Evolutionary conservation across 2,329 filamentous ascomycete genomes (phyloP), one percentile per base, ranked within the genome.

Genomic region (Elsinoe arachidis): DNA sequence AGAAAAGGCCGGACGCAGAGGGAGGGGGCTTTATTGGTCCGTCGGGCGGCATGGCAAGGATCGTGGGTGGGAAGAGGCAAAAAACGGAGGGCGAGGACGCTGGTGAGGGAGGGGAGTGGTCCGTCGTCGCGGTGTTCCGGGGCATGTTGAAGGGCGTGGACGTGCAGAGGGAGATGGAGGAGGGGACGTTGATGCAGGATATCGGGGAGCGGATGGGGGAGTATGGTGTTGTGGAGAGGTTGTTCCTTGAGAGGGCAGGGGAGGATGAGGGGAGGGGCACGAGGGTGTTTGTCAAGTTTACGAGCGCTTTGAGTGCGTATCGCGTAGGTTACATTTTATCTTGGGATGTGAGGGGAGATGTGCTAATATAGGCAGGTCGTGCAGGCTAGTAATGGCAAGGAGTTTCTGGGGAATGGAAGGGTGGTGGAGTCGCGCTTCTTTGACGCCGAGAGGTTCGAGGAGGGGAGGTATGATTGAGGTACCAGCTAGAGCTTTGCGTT

Each of bases 171-270:
- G 92, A 96, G 70, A 82, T 96, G 51, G 81, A 85, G 59, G 74
- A 78, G 11, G 79, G 82, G 34, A 79, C 79, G 56, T 74, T 99
- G 53, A 85, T 92, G 64, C 92, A 97, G 73, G 91, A 96, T 70
- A 96, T 99, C 71, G 93, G 93, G 5, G 89, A 96, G 67, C 89
- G 95, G 68, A 96, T 95, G 71, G 85, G 85, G 52, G 83, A 89
- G 62, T 71, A 65, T 59, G 69, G 69, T 4, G 64, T 63, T 82
- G 67, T 70, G 6, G 70, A 72, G 59, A 60, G 69, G 19, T 47
- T 72, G n/a, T 69, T 65, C 52, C 64, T 61, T 17, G 46, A 85
- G 96, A 58, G 83, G 88, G 61, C 59, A 76, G 43, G 73, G 68
- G 49, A 73, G 70, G 60, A 73, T 55, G 54, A 47, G 11, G 39